Evolutionary conservation across 2,329 filamentous ascomycete species (phyloP).

Genomic region (Proliferodiscus dingleyae): DNA sequence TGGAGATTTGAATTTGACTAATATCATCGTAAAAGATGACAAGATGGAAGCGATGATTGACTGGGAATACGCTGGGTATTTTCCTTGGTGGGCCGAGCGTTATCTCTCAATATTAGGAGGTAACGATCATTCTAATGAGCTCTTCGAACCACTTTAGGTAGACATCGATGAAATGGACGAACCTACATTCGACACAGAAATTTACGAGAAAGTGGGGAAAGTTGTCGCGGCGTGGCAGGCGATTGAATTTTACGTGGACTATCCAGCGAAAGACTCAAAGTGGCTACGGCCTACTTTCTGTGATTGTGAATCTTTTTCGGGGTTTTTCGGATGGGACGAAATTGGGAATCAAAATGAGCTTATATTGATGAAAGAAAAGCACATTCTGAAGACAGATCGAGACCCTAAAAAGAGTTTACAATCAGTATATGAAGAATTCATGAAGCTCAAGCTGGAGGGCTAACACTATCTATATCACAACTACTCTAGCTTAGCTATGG

Average conservation of each 20-base stretch:
- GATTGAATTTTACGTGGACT: neutral
- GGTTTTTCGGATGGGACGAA: neutral
- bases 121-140: neutral
- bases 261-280: neutral
- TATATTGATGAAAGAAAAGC: too few species aligned
- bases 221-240: slow-evolving; percentile 1
- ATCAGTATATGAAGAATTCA: too few species aligned
- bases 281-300: slow-evolving; percentile 11
- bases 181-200: neutral
- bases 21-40: slow-evolving; percentile 37
- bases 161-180: slow-evolving; percentile 3
- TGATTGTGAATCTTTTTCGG: slow-evolving; percentile 9
- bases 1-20: slow-evolving; percentile 33
- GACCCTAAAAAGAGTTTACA: too few species aligned
- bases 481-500: too few species aligned
- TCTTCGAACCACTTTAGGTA: slow-evolving; percentile 6
- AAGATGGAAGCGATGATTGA: slow-evolving; percentile 37
- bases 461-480: too few species aligned
- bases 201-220: neutral
- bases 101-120: neutral
- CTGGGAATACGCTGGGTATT: slow-evolving; percentile 36
- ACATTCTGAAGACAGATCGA: too few species aligned
- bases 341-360: slow-evolving; percentile 7
- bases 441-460: too few species aligned
- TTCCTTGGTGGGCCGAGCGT: slow-evolving; percentile 26